phyloP scores from a whole-genome alignment of 768 basidiomycete genomes.

The Trametes elegans region DNA sequence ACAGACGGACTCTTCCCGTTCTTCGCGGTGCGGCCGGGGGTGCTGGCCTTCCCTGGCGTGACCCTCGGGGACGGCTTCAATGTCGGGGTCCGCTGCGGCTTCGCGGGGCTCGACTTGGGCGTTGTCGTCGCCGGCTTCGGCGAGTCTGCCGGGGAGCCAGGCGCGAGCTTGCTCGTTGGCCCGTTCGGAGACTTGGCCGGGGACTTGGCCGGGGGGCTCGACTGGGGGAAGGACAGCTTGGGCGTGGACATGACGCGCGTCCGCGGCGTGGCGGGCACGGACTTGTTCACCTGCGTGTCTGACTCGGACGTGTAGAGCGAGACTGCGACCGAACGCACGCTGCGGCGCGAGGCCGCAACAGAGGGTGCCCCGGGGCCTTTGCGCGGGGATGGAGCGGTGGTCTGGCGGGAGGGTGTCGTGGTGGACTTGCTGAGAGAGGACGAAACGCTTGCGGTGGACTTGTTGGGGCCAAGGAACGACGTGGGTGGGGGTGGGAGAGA shows the following conservation, averaged over 20 bases:
- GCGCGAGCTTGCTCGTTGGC: neutral
- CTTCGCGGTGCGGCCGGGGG: constrained; percentile 11
- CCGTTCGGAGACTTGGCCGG: constrained; percentile 7
- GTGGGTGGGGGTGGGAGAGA: constrained; percentile 38
- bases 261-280: constrained; percentile 17
- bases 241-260: constrained; percentile 25
- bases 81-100: constrained; percentile 21
- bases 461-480: constrained; percentile 35
- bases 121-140: constrained; percentile 8
- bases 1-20: constrained; percentile 24
- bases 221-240: constrained; percentile 13
- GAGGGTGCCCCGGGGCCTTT: constrained; percentile 19
- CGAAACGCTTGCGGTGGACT: constrained; percentile 32
- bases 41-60: constrained; percentile 18
- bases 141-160: constrained; percentile 7
- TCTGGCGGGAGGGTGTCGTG: constrained; percentile 27
- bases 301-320: constrained; percentile 23
- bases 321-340: constrained; percentile 22
- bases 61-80: constrained; percentile 19
- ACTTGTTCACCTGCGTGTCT: constrained; percentile 21
- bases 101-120: constrained; percentile 21
- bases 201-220: constrained; percentile 4
- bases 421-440: constrained; percentile 19
- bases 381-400: constrained; percentile 16
- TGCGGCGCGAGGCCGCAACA: constrained; percentile 22